Evolutionary conservation across 257 asterid genomes (phyloP), one percentile per base, ranked within the genome.

Genomic region (Solanum habrochaites): DNA sequence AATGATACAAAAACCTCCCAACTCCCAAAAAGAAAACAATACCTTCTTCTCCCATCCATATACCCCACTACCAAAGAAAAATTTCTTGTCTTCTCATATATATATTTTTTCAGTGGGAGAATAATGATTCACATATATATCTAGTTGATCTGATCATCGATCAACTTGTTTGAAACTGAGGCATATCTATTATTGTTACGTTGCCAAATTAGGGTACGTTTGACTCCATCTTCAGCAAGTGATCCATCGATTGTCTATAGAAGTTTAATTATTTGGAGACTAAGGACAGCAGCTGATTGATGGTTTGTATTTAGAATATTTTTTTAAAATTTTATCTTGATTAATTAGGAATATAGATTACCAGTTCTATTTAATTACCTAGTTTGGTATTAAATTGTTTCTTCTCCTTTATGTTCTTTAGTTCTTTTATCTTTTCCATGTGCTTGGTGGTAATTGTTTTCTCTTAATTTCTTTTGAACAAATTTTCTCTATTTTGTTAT

Each of bases 1-100:
- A 91, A 90, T 87, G 66, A 83, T 85, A 85, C 85, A 64, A 71
- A 83, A 49, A 88, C 83, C 86, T 71, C 94, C 88, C 89, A 87
- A 86, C 92, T 89, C 90, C 91, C 83, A 40, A 85, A 81, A 52
- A 75, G n/a, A 25, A 39, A 85, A 32, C 5, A 47, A 8, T 31
- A 58, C 32, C 40, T 90, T 78, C 66, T 40, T 83, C 60, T 29
- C 60, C 25, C 86, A 10, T 62, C 2, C 2, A 4, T 23, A 52
- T 9, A 21, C 25, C 27, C 35, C 35, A 42, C 4, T 4, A 77
- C n/a, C 83, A 43, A 42, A 77, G 23, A n/a, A 43, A 40, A 78
- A 15, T 27, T 27, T 77, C 58, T 77, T 8, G 7, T 45, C 39
- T 78, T 45, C 15, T 78, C 40, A 45, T 43, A 45, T 8, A 2